Evolutionary conservation across 2,329 filamentous ascomycete species (phyloP).

Genomic region (Thelonectria blattea): DNA sequence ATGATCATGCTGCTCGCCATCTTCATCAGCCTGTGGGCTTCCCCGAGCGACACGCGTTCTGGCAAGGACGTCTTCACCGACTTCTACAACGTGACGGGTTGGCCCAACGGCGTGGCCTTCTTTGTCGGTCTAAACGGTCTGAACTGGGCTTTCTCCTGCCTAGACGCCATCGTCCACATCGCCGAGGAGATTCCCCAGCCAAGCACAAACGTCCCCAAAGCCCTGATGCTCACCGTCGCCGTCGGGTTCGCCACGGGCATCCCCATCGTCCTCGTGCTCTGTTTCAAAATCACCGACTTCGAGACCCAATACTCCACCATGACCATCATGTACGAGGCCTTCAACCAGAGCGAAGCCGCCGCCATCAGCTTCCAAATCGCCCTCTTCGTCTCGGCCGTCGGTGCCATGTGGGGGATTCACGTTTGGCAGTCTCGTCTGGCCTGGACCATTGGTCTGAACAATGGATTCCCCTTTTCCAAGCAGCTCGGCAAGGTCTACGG

Average conservation of each 20-base stretch:
- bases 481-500: background rate
- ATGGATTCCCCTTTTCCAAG: conserved; percentile 1
- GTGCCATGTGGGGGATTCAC: conserved; percentile 2
- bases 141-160: conserved; percentile 9
- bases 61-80: conserved; percentile 5
- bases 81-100: conserved; percentile 9
- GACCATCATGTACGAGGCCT: background rate
- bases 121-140: conserved; percentile 7
- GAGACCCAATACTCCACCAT: background rate
- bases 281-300: background rate
- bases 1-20: conserved; percentile 5
- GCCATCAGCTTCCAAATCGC: background rate
- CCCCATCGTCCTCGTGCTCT: conserved; percentile 1
- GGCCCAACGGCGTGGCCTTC: conserved; percentile 10
- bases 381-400: background rate
- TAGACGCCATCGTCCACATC: conserved; percentile 4
- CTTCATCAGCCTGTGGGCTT: conserved; percentile 1
- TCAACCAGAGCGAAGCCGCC: background rate
- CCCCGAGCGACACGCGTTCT: background rate
- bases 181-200: conserved; percentile 13
- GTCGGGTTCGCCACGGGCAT: conserved; percentile 5
- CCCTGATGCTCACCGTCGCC: conserved; percentile 3
- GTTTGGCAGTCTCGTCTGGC: conserved; percentile 13
- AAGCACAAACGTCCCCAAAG: conserved; percentile 9
- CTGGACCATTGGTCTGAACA: conserved; percentile 9